Percentiles rank a stretch among this genome's conserved stretches.
Evolutionary conservation across 768 basidiomycete species (phyloP).

Genomic region (Mrakia blollopis): DNA sequence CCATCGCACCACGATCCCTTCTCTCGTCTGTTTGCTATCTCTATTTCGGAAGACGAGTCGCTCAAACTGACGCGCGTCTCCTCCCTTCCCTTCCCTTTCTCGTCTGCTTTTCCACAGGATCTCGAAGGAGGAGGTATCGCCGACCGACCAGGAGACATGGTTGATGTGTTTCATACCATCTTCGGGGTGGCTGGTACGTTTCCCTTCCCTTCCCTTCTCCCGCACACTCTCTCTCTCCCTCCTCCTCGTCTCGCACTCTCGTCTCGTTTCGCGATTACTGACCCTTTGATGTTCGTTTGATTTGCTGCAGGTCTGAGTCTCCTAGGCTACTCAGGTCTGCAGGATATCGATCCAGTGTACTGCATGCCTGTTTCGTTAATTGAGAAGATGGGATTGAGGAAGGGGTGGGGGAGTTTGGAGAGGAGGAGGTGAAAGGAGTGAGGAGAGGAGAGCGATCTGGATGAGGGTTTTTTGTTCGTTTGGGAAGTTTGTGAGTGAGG

Average conservation of each 20-base stretch:
- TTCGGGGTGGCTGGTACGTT: slow-evolving; percentile 79
- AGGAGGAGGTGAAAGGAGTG: not conserved
- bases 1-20: too few relatives aligned
- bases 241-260: too few relatives aligned
- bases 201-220: not conserved
- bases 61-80: not conserved
- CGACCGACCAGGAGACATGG: slow-evolving; percentile 86
- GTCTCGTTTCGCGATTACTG: too few relatives aligned
- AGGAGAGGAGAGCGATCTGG: not conserved
- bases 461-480: not conserved
- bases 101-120: slow-evolving; percentile 54
- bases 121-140: slow-evolving; percentile 86
- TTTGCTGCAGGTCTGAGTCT: slow-evolving; percentile 65
- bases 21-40: too few relatives aligned
- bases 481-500: too few relatives aligned
- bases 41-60: too few relatives aligned
- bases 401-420: slow-evolving; percentile 23
- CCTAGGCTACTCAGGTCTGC: slow-evolving; percentile 75
- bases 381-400: slow-evolving; percentile 58
- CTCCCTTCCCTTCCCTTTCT: not conserved
- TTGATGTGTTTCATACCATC: slow-evolving; percentile 93
- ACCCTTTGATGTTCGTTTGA: too few relatives aligned
- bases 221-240: not conserved
- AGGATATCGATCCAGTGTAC: slow-evolving; percentile 87
- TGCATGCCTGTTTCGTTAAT: slow-evolving; percentile 86